Evolutionary conservation across 2,329 filamentous ascomycete species (phyloP), one percentile per base, ranked within the genome.

Genomic region (Chrysoporthe austroafricana): DNA sequence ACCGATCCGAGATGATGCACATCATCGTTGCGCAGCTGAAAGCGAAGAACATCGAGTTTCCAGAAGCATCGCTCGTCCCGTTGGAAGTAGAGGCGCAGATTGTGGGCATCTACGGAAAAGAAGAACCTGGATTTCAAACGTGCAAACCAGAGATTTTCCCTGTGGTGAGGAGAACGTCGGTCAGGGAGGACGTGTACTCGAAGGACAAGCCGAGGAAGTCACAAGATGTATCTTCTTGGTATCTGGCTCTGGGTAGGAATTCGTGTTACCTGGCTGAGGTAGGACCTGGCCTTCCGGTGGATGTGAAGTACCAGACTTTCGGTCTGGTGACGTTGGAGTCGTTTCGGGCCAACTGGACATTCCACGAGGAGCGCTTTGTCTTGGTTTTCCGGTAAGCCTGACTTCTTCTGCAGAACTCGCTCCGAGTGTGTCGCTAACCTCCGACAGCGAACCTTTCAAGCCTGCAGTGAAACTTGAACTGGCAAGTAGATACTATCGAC

Each of bases 301-400:
- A 82, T 6, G 77, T 84, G 43, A 83, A 79, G 68, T 79, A 83
- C n/a, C 79, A 81, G 61, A 80, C 80, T 1, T 86, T 84, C 68
- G 86, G 86, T 1, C 77, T 86, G 36, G 82, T 86, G 7, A 85
- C 82, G 0, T 76, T 88, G 65, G 83, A 84, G 66, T 79, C 79
- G 18, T 83, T 88, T 70, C 80, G 80, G 64, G 84, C 84, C 1
- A 84, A 84, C 43, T 83, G 84, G 71, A 76, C 78, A 2, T 79
- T 80, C 2, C 82, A 85, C 67, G 85, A 88, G 71, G 85, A 88
- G 74, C 79, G 85, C 18, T 88, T 88, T 71, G 80, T 83, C 46
- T 80, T 88, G 71, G 79, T 80, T 39, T 88, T 88, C 72, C 83
- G 85, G 82, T 85, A 56, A 63, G 56, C 34, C 54, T 36, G 54